A percentile compares a stretch with the other conserved stretches of the same genome.
These are phyloP conservation scores for Termitomyces sp. DNA, from an alignment of 768 basidiomycete species.

Conservation along the genomic window DNA sequence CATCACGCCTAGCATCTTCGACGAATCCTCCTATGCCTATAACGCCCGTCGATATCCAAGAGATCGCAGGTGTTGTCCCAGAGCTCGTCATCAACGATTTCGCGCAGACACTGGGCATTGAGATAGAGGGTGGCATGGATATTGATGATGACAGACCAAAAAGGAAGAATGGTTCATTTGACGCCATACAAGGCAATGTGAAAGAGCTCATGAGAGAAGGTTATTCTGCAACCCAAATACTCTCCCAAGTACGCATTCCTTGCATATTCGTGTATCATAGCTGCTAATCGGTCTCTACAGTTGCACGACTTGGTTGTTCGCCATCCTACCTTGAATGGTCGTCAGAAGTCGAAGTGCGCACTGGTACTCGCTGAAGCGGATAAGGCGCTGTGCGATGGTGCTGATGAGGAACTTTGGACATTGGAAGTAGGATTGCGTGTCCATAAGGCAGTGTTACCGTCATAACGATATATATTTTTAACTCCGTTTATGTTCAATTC, in stretches of 20 bases:
- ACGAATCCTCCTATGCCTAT: slow-evolving; percentile 72
- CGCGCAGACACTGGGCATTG: slow-evolving; percentile 69
- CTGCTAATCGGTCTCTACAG: slow-evolving; percentile 37
- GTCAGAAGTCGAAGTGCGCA: slow-evolving; percentile 78
- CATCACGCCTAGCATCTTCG: slow-evolving; percentile 79
- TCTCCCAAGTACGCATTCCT: slow-evolving; percentile 68
- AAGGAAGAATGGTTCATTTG: slow-evolving; percentile 42
- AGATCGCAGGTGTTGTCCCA: slow-evolving; percentile 96
- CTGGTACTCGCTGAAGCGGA: slow-evolving; percentile 92
- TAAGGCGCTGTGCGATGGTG: slow-evolving; percentile 93
- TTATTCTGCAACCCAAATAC: slow-evolving; percentile 86
- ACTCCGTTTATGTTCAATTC: background rate
- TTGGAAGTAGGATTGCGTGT: slow-evolving; percentile 83
- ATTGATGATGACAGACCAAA: slow-evolving; percentile 40
- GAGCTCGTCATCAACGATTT: slow-evolving; percentile 66
- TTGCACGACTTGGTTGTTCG: slow-evolving; percentile 85
- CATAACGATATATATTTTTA: background rate
- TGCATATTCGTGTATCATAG: slow-evolving; percentile 5
- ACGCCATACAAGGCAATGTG: slow-evolving; percentile 65
- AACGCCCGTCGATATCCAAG: slow-evolving; percentile 78
- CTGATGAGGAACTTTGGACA: slow-evolving; percentile 95
- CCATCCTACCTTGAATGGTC: slow-evolving; percentile 77
- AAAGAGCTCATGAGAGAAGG: slow-evolving; percentile 80
- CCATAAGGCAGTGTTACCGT: slow-evolving; percentile 54
- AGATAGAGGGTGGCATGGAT: slow-evolving; percentile 49